Evolutionary conservation across 2,329 filamentous ascomycete species (phyloP).

Genomic region (Alternaria hordeiaustralica): DNA sequence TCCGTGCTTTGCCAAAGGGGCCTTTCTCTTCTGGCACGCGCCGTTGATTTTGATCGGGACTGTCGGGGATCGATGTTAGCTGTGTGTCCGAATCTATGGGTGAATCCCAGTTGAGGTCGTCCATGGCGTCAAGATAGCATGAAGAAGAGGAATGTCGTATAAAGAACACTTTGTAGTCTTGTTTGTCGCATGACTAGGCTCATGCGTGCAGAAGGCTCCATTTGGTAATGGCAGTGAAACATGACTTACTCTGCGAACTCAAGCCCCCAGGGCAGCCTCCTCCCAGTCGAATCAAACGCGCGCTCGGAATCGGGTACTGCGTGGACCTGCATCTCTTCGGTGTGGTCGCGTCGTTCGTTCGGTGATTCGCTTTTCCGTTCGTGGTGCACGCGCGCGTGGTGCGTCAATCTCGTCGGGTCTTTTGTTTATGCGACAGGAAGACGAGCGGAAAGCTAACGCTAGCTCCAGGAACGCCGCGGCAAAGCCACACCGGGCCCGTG

Average conservation of each 20-base stretch:
- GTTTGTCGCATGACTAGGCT: not conserved
- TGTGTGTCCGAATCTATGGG: not conserved
- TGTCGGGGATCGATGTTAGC: slow-evolving; percentile 27
- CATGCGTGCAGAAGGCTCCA: not conserved
- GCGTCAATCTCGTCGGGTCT: slow-evolving; percentile 1
- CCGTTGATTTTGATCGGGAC: slow-evolving; percentile 55
- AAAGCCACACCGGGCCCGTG: slow-evolving; percentile 37
- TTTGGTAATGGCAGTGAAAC: not conserved
- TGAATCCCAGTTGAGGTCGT: not conserved
- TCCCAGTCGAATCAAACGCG: slow-evolving; percentile 64
- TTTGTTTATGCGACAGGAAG: slow-evolving; percentile 40
- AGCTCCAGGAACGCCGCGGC: slow-evolving; percentile 28
- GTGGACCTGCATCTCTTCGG: slow-evolving; percentile 66
- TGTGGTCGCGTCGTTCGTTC: not conserved
- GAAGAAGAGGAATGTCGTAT: not conserved
- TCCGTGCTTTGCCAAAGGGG: slow-evolving; percentile 63
- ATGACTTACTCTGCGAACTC: slow-evolving; percentile 65
- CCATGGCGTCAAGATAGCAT: not conserved
- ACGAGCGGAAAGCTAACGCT: slow-evolving; percentile 17
- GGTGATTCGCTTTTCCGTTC: not conserved
- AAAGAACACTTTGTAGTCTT: not conserved
- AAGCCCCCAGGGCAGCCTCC: slow-evolving; percentile 68
- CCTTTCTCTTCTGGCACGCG: slow-evolving; percentile 66
- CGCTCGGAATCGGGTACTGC: slow-evolving; percentile 69
- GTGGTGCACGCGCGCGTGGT: slow-evolving; percentile 11